Evolutionary conservation across 352 stramenopile species (phyloP), one percentile per base, ranked within the genome.

Genomic region (Globisporangium abappressorium): DNA sequence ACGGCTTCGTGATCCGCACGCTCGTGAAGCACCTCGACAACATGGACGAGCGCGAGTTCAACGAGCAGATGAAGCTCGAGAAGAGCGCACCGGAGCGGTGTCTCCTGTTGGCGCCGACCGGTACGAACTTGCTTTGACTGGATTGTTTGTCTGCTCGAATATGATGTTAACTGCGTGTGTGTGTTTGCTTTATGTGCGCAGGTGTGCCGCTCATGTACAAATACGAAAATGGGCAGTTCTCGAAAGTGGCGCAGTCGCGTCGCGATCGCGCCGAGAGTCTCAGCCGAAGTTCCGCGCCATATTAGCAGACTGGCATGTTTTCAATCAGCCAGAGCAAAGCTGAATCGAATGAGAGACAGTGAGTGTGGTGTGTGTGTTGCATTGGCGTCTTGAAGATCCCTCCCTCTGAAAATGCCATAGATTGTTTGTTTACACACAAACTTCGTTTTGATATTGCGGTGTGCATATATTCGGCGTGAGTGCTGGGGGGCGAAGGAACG

Each of bases 1-100:
- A 94, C 57, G 87, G 87, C 22, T 94, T 94, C 68, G 87, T 93
- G 55, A 92, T 94, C 66, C 84, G 87, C 22, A 94, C 87, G 69
- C 77, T 94, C 73, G 90, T 94, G 68, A 94, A 94, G 71, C 72
- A 92, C 66, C 71, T 94, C 34, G 87, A 94, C 74, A 74, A 75
- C 64, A 93, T 94, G 83, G 80, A 88, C 65, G 82, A 90, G 20
- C 65, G 81, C 22, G 79, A 83, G 57, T 94, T 92, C 66, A 89
- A 85, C 51, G 81, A 84, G 38, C 87, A 94, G 68, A 94, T 94
- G 87, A 85, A 87, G 71, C 70, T 94, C 55, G 87, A 94, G 70
- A 94, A 94, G 68, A 81, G 80, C 63, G 81, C 84, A 5, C 87
- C 87, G 4, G 85, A 90, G 61, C 80, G 82, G 28, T 94, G 87